Percentiles rank a stretch among this genome's conserved stretches.
These are phyloP conservation scores for Pulveroboletus sp. DNA, from an alignment of 768 basidiomycete genomes.

Conservation along the genomic window DNA sequence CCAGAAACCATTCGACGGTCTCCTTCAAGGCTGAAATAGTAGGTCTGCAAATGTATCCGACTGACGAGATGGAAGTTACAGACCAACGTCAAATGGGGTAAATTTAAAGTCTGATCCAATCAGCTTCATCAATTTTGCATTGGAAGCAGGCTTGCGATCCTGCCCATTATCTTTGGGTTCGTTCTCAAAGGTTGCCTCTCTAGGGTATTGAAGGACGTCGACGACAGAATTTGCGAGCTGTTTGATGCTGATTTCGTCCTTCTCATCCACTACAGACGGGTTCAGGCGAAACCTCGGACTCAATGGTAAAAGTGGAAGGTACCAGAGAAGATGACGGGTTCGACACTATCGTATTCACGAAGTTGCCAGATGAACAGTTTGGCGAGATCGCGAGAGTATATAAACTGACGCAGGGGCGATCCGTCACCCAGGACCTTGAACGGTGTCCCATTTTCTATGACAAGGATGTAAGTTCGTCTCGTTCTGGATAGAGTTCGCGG, in stretches of 20 bases:
- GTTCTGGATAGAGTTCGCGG: neutral
- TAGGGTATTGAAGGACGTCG: conserved; percentile 71
- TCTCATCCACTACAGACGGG: conserved; percentile 66
- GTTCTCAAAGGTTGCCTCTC: conserved; percentile 75
- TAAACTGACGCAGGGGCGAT: conserved; percentile 93
- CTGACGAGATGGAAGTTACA: conserved; percentile 13
- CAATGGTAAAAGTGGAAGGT: conserved; percentile 8
- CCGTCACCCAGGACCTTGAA: conserved; percentile 89
- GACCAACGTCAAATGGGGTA: conserved; percentile 85
- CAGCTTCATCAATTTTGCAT: conserved; percentile 74
- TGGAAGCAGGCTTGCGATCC: conserved; percentile 94
- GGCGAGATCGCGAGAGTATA: conserved; percentile 94
- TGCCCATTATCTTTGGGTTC: conserved; percentile 74
- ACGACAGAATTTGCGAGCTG: conserved; percentile 89
- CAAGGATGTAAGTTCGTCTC: neutral
- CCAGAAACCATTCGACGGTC: conserved; percentile 83
- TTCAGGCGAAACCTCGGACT: neutral
- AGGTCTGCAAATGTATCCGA: neutral
- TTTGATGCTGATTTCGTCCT: conserved; percentile 92
- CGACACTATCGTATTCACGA: conserved; percentile 86
- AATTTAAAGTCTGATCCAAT: conserved; percentile 76
- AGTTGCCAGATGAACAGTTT: conserved; percentile 93
- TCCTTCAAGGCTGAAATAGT: conserved; percentile 59
- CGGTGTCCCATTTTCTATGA: conserved; percentile 69
- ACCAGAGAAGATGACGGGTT: conserved; percentile 91